phyloP scores from a whole-genome alignment of 768 basidiomycete genomes.

The Mycena chlorophos region DNA sequence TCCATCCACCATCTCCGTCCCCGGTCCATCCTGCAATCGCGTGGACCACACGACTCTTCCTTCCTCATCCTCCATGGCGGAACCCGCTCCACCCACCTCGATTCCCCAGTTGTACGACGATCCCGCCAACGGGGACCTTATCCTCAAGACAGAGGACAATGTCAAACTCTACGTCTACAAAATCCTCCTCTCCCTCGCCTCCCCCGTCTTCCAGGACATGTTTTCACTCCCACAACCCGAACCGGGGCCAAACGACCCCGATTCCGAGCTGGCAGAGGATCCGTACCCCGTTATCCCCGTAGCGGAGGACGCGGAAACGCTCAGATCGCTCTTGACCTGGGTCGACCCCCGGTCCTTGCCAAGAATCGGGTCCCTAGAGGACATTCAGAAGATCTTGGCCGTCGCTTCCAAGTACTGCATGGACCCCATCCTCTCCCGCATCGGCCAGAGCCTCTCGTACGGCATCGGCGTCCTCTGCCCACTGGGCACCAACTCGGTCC shows the following conservation, averaged over 20 bases:
- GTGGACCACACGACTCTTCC: no score
- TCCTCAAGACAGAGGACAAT: conserved; percentile 21
- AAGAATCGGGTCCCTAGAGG: conserved; percentile 32
- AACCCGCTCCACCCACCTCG: neutral
- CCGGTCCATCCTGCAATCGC: no score
- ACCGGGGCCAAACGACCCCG: neutral
- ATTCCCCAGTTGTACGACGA: conserved; percentile 2
- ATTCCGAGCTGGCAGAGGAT: neutral
- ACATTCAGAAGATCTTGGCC: conserved; percentile 35
- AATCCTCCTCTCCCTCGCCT: conserved; percentile 24
- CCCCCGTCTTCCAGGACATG: conserved; percentile 30
- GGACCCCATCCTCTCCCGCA: conserved; percentile 30
- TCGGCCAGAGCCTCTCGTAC: conserved; percentile 28
- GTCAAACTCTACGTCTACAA: conserved; percentile 27
- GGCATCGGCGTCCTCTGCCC: conserved; percentile 13
- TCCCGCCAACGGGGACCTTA: conserved; percentile 3
- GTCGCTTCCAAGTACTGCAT: conserved; percentile 43
- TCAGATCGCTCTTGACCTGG: conserved; percentile 34
- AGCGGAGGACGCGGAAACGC: conserved; percentile 32
- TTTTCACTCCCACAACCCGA: conserved; percentile 24
- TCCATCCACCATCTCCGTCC: no score
- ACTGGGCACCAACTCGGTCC: conserved; percentile 33
- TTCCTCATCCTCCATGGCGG: neutral
- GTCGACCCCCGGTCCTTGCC: conserved; percentile 40
- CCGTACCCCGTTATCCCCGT: conserved; percentile 23